These are phyloP conservation scores for Miamiensis avidus DNA, from an alignment of 169 alveolate genomes.

Conservation along the genomic window DNA sequence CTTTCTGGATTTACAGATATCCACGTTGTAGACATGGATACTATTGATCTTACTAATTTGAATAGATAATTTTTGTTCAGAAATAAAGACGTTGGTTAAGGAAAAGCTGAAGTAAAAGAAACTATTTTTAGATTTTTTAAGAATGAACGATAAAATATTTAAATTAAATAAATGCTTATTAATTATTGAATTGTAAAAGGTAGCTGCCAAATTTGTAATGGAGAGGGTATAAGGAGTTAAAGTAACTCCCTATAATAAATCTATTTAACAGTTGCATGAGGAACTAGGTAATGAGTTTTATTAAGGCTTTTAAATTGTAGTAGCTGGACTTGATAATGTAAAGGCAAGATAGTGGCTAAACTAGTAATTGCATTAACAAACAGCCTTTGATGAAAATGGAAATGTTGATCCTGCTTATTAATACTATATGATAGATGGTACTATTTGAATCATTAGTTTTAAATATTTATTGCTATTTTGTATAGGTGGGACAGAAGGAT, in stretches of 20 bases:
- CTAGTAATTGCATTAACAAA: conserved; percentile 82
- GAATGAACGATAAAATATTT: conserved; percentile 56
- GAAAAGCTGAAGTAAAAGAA: conserved; percentile 92
- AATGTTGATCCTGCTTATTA: background rate
- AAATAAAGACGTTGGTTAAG: conserved; percentile 86
- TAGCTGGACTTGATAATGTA: conserved; percentile 92
- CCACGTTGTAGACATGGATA: conserved; percentile 96
- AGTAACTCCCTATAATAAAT: conserved; percentile 66
- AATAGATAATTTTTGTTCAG: conserved; percentile 98
- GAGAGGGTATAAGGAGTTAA: conserved; percentile 45
- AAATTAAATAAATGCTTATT: conserved; percentile 1
- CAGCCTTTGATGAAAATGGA: conserved; percentile 77
- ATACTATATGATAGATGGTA: conserved; percentile 29
- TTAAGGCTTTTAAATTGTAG: conserved; percentile 79
- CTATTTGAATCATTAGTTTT: background rate
- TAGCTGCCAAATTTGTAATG: conserved; percentile 8
- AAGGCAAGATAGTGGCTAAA: conserved; percentile 92
- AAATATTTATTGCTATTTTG: background rate
- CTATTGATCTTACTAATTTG: conserved; percentile 95
- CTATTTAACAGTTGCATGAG: conserved; percentile 45
- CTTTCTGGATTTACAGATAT: conserved; percentile 91
- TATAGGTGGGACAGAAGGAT: conserved; percentile 85
- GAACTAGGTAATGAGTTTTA: conserved; percentile 71
- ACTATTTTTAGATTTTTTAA: conserved; percentile 83
- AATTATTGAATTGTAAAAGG: background rate